Evolutionary conservation across 2,329 filamentous ascomycete genomes (phyloP).

Genomic region (Colletotrichum truncatum): DNA sequence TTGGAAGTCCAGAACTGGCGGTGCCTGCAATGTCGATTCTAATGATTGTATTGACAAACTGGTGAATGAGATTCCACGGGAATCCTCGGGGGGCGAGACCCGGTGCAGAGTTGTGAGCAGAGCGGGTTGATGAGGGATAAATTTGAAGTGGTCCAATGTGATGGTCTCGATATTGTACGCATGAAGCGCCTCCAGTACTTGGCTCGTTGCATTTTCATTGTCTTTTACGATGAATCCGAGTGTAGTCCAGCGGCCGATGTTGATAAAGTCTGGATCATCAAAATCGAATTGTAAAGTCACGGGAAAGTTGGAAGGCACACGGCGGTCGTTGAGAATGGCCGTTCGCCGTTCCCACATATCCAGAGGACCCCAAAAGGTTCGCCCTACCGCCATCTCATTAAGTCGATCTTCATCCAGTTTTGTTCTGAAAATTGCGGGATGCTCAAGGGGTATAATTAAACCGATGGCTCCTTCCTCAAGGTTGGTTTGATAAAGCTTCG

Average conservation of each 20-base stretch:
- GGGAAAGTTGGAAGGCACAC: conserved; percentile 42
- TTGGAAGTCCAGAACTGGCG: conserved; percentile 66
- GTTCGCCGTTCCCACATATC: conserved; percentile 61
- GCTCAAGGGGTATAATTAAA: conserved; percentile 12
- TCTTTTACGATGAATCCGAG: conserved; percentile 56
- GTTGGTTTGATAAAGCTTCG: conserved; percentile 46
- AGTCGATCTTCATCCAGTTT: conserved; percentile 23
- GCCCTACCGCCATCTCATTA: conserved; percentile 32
- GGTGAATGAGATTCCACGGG: neutral
- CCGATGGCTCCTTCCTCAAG: conserved; percentile 34
- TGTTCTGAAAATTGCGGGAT: conserved; percentile 8
- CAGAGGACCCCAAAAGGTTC: conserved; percentile 45
- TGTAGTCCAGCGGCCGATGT: conserved; percentile 67
- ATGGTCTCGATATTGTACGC: conserved; percentile 77
- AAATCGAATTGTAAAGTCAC: conserved; percentile 49
- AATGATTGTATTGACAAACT: conserved; percentile 33
- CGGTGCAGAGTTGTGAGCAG: neutral
- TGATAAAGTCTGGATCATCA: conserved; percentile 47
- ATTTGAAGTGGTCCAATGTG: conserved; percentile 49
- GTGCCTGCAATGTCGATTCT: conserved; percentile 52
- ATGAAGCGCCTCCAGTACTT: conserved; percentile 63
- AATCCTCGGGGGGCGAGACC: neutral
- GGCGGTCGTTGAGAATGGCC: conserved; percentile 49
- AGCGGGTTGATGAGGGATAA: conserved; percentile 35
- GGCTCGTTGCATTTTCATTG: conserved; percentile 42